These are phyloP conservation scores for Ganoderma lingzhi DNA, from an alignment of 1,284 basidiomycete genomes.

Conservation along the genomic window DNA sequence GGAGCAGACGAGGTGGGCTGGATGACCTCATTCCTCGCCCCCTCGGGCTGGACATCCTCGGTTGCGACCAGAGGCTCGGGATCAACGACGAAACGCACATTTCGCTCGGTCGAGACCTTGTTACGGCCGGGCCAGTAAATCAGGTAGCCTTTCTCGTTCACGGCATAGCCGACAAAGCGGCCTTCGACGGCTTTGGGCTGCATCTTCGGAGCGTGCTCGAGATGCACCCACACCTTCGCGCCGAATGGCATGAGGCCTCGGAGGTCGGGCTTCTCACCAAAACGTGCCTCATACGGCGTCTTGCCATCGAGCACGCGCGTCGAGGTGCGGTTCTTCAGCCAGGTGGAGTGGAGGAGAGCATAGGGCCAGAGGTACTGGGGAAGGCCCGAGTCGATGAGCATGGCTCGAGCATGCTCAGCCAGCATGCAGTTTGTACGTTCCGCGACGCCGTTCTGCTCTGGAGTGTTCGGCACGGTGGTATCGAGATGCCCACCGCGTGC, in stretches of 20 bases:
- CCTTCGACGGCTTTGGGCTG: not conserved
- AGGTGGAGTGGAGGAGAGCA: not conserved
- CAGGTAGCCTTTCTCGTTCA: not conserved
- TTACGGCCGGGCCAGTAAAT: not conserved
- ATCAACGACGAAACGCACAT: not conserved
- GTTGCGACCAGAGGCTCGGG: not conserved
- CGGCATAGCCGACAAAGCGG: not conserved
- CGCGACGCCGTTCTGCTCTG: not conserved
- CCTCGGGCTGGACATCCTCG: not conserved
- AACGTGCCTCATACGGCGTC: not conserved
- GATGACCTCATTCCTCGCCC: not conserved
- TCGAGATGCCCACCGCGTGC: not conserved
- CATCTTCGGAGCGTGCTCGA: not conserved
- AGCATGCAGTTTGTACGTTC: not conserved
- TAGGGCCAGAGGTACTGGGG: not conserved
- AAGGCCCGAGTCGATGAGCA: not conserved
- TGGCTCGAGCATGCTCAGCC: not conserved
- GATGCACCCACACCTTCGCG: not conserved
- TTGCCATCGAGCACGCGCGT: not conserved
- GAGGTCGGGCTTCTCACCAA: not conserved
- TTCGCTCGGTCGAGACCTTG: not conserved
- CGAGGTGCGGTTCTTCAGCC: not conserved
- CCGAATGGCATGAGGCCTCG: not conserved
- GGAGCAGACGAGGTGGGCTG: not conserved
- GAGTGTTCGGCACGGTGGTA: not conserved